These are phyloP conservation scores for Trypanosoma rangeli DNA, from an alignment of 208 protist species.

Conservation along the genomic window DNA sequence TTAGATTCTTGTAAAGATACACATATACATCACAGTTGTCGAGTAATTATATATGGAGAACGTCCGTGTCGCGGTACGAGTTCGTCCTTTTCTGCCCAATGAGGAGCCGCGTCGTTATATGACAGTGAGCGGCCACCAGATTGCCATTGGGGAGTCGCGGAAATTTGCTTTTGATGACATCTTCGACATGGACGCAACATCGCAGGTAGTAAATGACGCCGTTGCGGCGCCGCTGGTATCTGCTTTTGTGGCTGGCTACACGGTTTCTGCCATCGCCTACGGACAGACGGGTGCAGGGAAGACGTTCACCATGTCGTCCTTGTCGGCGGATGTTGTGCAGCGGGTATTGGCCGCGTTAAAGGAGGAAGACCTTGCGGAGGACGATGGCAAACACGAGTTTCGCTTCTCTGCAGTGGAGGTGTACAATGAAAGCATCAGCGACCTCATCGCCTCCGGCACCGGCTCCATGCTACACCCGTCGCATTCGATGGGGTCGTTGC, in stretches of 20 bases:
- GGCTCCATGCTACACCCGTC: neutral
- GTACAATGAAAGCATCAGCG: slow-evolving; percentile 93
- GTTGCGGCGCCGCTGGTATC: slow-evolving; percentile 75
- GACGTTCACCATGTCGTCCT: slow-evolving; percentile 92
- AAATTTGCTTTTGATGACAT: slow-evolving; percentile 92
- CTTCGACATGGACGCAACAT: slow-evolving; percentile 58
- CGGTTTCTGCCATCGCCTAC: slow-evolving; percentile 93
- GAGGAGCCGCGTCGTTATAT: slow-evolving; percentile 65
- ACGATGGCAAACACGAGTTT: slow-evolving; percentile 15
- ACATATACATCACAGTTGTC: neutral
- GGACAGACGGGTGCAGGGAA: slow-evolving; percentile 96
- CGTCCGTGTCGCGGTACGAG: slow-evolving; percentile 84
- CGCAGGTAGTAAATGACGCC: slow-evolving; percentile 72
- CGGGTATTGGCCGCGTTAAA: slow-evolving; percentile 75
- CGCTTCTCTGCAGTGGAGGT: slow-evolving; percentile 90
- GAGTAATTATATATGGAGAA: slow-evolving; percentile 48
- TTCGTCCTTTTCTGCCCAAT: slow-evolving; percentile 81
- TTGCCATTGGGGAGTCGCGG: slow-evolving; percentile 81
- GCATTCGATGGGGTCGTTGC: neutral
- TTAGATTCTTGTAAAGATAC: neutral
- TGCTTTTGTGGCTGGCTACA: slow-evolving; percentile 87
- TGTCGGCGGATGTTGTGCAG: slow-evolving; percentile 77
- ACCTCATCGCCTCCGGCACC: slow-evolving; percentile 62
- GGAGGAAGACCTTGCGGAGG: slow-evolving; percentile 13
- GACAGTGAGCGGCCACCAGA: slow-evolving; percentile 50